Base-by-base conservation (phyloP, 2,329 filamentous ascomycete genomes). In the Colletotrichum lentis region DNA sequence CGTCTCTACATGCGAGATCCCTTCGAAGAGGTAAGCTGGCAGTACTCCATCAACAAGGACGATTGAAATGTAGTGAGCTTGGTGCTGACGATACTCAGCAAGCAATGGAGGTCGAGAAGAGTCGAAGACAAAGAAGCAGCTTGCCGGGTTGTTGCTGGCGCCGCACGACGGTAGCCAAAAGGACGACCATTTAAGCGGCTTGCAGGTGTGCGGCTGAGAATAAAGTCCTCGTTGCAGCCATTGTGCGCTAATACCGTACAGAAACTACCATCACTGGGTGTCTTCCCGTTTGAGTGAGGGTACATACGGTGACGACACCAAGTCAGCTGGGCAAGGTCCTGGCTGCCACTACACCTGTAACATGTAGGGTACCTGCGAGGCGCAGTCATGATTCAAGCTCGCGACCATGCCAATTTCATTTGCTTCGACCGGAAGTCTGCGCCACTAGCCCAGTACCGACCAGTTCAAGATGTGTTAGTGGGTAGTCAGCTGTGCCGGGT, bases 11-110 rank as follows among this genome's bases (percentile, higher is more conserved):
- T 74, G 2, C 56, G 66, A 18, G 68, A 76, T 54, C 72, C 75
- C 0, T 75, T 77, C 56, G 75, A 77, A 63, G 73, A 76, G 72
- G 74, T 72, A 24, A 56, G 60, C 11, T 20, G 18, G 49, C 7
- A 35, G n/a, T n/a, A 10, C 27, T 35, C 3, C 16, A 10, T 46
- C 16, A 43, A 7, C 2, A 22, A 7, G 8, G 8, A 35, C 5
- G 31, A 7, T 14, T 10, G 39, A 59, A 63, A 12, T 12, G 31
- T 3, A 7, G 18, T 31, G 3, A 22, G 7, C 16, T 12, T 10
- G 10, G 39, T 44, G 8, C 39, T 31, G 24, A 20, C 46, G 4
- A 5, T 18, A 8, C 10, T 16, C 39, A 71, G 67, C 64, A 58
- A 62, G 62, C 67, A 11, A 65, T 69, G 24, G 55, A 71, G 27